Percentiles rank a stretch among this genome's conserved stretches.
phyloP scores from a whole-genome alignment of 306 rosid genomes.

The Ormosia emarginata region DNA sequence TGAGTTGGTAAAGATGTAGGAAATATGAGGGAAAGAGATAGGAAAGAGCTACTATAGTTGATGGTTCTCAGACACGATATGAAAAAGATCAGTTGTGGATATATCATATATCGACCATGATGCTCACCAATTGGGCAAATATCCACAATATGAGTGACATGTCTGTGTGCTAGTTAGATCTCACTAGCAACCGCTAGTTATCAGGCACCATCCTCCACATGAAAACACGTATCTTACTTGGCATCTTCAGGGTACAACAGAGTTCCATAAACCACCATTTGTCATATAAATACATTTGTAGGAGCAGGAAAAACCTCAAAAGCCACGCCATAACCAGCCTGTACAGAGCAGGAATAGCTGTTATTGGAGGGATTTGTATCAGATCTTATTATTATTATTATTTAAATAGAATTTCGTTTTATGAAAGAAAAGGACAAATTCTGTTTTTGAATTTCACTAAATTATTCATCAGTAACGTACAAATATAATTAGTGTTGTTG shows the following conservation, averaged over 20 bases:
- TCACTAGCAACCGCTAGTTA: background rate
- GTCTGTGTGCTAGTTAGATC: background rate
- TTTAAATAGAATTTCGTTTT: background rate
- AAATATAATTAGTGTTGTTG: too few species aligned
- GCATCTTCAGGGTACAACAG: background rate
- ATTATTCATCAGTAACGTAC: background rate
- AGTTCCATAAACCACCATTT: background rate
- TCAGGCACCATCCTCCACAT: background rate
- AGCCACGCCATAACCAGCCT: background rate
- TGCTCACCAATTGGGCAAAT: background rate
- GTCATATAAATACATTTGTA: background rate
- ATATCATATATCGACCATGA: background rate
- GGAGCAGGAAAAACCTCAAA: background rate
- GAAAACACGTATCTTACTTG: background rate
- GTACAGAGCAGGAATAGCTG: background rate
- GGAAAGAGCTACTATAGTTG: background rate
- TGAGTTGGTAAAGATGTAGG: background rate
- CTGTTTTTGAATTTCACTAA: background rate
- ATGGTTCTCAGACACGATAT: background rate
- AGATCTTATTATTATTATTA: too few species aligned
- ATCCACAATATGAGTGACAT: background rate
- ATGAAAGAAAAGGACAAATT: background rate
- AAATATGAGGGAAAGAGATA: background rate
- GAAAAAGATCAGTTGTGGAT: background rate
- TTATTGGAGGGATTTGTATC: background rate